phyloP scores from a whole-genome alignment of 306 rosid genomes.

The Casuarina glauca region DNA sequence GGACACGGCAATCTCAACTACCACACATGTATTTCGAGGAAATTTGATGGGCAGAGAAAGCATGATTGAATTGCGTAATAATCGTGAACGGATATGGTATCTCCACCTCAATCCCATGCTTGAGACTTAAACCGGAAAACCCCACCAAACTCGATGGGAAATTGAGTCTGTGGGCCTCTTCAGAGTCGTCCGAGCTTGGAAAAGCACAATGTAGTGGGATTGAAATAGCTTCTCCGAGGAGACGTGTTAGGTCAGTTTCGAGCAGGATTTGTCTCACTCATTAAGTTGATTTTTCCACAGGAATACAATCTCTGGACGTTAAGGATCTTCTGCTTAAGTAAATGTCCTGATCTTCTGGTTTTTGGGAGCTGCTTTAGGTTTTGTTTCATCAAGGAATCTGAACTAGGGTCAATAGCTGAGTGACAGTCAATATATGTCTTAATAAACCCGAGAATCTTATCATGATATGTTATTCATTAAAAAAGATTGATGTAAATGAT shows the following conservation, averaged over 20 bases:
- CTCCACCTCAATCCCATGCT: no score
- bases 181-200: background rate
- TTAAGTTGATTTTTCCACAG: background rate
- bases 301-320: background rate
- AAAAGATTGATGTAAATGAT: no score
- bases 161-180: background rate
- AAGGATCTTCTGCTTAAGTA: background rate
- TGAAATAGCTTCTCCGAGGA: background rate
- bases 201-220: background rate
- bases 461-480: no score
- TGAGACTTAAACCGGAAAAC: background rate
- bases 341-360: background rate
- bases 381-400: no score
- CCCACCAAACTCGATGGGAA: background rate
- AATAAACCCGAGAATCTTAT: no score
- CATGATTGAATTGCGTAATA: background rate
- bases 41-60: background rate
- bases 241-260: background rate
- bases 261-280: background rate
- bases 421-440: no score
- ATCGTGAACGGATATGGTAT: background rate
- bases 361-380: no score
- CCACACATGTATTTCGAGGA: constrained; percentile 4
- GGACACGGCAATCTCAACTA: constrained; percentile 18
- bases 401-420: no score